Conservation (phyloP, 2,329 filamentous ascomycete genomes). For the Hypoxylon sp. region DNA sequence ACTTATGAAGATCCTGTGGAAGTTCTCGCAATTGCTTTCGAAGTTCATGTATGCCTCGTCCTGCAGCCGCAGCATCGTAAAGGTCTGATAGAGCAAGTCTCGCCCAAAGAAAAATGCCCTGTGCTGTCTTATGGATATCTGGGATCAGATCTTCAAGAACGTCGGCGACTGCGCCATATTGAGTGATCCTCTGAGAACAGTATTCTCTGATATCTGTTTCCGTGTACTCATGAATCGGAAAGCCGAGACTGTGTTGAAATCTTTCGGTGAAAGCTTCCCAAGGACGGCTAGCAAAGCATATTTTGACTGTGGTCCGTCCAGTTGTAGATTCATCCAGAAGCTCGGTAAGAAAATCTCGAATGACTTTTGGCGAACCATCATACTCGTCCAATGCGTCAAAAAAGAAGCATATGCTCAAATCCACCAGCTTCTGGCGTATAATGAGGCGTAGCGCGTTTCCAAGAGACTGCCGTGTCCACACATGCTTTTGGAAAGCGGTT, state of each 20-base stretch:
- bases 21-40: neutral
- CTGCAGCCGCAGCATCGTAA: neutral
- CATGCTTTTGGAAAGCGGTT: neutral
- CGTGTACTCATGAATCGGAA: constrained; percentile 1
- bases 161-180: neutral
- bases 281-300: constrained; percentile 11
- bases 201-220: constrained; percentile 3
- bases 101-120: constrained; percentile 10
- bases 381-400: constrained; percentile 13
- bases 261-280: constrained; percentile 5
- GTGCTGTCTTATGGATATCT: neutral
- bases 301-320: neutral
- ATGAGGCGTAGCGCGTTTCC: neutral
- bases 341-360: neutral
- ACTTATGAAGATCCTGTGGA: constrained; percentile 7
- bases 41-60: neutral
- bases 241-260: neutral
- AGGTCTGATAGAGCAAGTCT: constrained; percentile 1
- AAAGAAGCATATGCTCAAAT: constrained; percentile 2
- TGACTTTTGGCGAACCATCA: neutral
- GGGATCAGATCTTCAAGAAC: neutral
- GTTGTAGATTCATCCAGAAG: neutral
- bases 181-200: neutral
- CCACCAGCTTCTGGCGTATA: neutral
- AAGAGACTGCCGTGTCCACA: constrained; percentile 1